Conservation (phyloP, 768 basidiomycete species). For the Lactarius pseudohatsudake region DNA sequence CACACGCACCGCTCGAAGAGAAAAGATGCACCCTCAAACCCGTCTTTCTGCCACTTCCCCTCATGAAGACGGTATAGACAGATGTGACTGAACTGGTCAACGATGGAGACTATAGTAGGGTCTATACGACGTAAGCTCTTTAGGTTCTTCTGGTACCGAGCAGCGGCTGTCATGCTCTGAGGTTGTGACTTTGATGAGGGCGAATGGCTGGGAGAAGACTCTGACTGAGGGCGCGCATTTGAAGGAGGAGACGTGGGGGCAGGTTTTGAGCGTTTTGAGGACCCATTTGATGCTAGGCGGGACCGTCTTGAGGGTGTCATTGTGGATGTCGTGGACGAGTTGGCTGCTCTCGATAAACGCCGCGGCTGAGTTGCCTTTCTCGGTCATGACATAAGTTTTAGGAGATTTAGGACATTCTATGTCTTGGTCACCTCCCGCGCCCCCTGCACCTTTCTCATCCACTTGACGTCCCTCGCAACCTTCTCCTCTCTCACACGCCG, state of each 20-base stretch:
- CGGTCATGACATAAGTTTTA: background rate
- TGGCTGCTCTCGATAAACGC: background rate
- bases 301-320: conserved; percentile 26
- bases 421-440: conserved; percentile 20
- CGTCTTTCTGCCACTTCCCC: conserved; percentile 77
- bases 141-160: conserved; percentile 74
- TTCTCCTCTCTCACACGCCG: conserved; percentile 47
- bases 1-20: conserved; percentile 73
- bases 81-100: conserved; percentile 87
- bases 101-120: conserved; percentile 73
- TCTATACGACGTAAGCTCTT: conserved; percentile 78
- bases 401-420: conserved; percentile 9
- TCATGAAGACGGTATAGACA: conserved; percentile 78
- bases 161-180: conserved; percentile 53
- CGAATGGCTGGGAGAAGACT: conserved; percentile 10
- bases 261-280: conserved; percentile 23
- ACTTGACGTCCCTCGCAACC: conserved; percentile 44
- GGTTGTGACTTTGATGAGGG: conserved; percentile 10
- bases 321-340: conserved; percentile 7
- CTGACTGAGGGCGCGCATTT: conserved; percentile 16
- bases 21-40: conserved; percentile 88
- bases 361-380: conserved; percentile 21
- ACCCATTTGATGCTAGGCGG: conserved; percentile 23
- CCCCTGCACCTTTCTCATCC: conserved; percentile 39
- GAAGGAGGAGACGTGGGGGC: conserved; percentile 17